phyloP scores from a whole-genome alignment of 805 yeast species.

The Barnettozyma wickerhamii region DNA sequence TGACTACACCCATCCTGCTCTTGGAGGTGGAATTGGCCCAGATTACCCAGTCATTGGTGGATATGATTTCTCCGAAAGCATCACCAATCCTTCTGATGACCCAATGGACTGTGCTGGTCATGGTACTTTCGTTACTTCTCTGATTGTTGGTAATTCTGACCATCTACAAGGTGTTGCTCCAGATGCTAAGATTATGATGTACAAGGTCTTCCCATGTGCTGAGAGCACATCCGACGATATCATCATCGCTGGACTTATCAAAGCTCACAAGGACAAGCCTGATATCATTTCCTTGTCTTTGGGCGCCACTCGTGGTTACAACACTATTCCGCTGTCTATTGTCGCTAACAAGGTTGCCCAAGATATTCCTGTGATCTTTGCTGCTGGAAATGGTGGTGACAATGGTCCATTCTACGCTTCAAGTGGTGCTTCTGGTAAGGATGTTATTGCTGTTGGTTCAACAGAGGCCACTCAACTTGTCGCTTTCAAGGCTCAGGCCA shows the following conservation, averaged over 20 bases:
- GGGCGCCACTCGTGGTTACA: slow-evolving; percentile 14
- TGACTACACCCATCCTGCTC: slow-evolving; percentile 8
- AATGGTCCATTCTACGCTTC: slow-evolving; percentile 13
- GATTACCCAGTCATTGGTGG: slow-evolving; percentile 14
- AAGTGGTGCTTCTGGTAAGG: slow-evolving; percentile 12
- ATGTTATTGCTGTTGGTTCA: slow-evolving; percentile 14
- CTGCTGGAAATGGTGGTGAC: slow-evolving; percentile 18
- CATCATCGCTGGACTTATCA: slow-evolving; percentile 14
- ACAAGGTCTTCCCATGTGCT: slow-evolving; percentile 14
- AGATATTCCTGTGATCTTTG: slow-evolving; percentile 13
- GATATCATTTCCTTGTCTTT: slow-evolving; percentile 13
- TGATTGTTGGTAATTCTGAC: slow-evolving; percentile 12
- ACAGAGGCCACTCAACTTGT: slow-evolving; percentile 10
- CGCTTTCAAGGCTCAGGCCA: slow-evolving; percentile 7
- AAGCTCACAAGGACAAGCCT: slow-evolving; percentile 13
- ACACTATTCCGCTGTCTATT: slow-evolving; percentile 11
- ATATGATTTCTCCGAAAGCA: slow-evolving; percentile 10
- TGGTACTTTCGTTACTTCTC: slow-evolving; percentile 18
- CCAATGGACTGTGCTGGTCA: slow-evolving; percentile 19
- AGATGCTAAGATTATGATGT: slow-evolving; percentile 12
- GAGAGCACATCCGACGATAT: slow-evolving; percentile 13
- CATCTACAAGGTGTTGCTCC: slow-evolving; percentile 16
- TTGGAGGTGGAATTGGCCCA: slow-evolving; percentile 13
- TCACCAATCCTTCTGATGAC: slow-evolving; percentile 8
- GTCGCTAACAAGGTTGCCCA: slow-evolving; percentile 12